phyloP scores from a whole-genome alignment of 148 eudicot genomes.

The Amaranthus palmeri region DNA sequence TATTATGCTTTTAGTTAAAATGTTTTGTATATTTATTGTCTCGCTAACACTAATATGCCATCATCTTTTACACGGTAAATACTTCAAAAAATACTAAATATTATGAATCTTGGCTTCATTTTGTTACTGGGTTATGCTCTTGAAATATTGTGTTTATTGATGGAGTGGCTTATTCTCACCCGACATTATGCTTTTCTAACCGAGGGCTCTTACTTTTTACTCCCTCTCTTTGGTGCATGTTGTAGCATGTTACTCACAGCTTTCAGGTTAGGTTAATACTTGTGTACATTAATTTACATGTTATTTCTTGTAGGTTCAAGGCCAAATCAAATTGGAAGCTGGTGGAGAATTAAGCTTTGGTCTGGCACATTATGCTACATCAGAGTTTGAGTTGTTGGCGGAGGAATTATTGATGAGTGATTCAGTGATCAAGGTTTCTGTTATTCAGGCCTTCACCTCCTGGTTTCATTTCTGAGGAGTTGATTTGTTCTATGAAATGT shows the following conservation, averaged over 20 bases:
- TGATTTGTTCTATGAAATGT: not conserved
- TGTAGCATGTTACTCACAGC: not conserved
- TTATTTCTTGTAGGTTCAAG: constrained; percentile 65
- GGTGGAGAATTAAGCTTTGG: constrained; percentile 92
- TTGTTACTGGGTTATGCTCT: no score
- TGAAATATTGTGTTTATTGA: not conserved
- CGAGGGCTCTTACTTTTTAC: not conserved
- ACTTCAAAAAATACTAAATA: no score
- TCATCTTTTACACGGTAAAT: no score
- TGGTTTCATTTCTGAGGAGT: not conserved
- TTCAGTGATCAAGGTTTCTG: constrained; percentile 70
- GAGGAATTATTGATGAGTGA: constrained; percentile 98
- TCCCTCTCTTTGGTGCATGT: not conserved
- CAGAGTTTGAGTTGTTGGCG: constrained; percentile 91
- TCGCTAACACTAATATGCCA: no score
- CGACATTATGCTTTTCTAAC: not conserved
- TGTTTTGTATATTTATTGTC: no score
- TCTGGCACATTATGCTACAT: constrained; percentile 68
- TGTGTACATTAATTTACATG: constrained; percentile 1
- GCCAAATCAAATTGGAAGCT: constrained; percentile 72
- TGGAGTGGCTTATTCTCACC: not conserved
- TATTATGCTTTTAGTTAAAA: no score
- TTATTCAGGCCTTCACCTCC: constrained; percentile 1
- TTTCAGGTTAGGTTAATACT: not conserved
- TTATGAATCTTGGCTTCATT: no score